Percentiles rank a stretch among this genome's conserved stretches.
phyloP scores from a whole-genome alignment of 495 filamentous ascomycete species.

The Saxophila tyrrhenica region DNA sequence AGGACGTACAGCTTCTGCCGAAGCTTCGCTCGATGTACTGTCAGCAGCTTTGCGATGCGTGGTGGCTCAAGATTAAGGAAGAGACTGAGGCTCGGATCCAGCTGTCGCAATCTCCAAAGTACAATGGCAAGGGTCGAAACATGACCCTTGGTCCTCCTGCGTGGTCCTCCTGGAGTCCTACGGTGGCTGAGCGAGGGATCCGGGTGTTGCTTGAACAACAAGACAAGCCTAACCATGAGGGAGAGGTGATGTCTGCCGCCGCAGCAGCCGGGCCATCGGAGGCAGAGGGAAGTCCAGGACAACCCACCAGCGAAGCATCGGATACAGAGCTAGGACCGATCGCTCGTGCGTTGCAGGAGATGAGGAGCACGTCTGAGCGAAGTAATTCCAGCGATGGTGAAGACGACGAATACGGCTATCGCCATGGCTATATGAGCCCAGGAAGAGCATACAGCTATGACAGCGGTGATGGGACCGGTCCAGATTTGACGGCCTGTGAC shows the following conservation, averaged over 20 bases:
- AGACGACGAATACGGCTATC: background rate
- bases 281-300: background rate
- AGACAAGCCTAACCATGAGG: background rate
- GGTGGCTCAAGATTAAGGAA: background rate
- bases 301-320: background rate
- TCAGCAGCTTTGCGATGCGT: background rate
- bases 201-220: background rate
- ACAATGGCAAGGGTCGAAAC: background rate
- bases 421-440: background rate
- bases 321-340: background rate
- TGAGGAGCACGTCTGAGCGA: background rate
- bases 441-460: background rate
- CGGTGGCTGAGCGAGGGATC: background rate
- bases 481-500: background rate
- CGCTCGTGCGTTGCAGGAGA: background rate
- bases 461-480: background rate
- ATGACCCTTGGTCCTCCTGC: background rate
- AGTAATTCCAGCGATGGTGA: background rate
- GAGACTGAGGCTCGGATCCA: background rate
- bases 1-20: constrained; percentile 38
- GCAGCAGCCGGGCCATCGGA: background rate
- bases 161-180: background rate
- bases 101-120: background rate
- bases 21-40: background rate
- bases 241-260: background rate